These are phyloP conservation scores for Coemansia sp. DNA, from an alignment of 192 early-diverging fungal genomes.

Conservation along the genomic window DNA sequence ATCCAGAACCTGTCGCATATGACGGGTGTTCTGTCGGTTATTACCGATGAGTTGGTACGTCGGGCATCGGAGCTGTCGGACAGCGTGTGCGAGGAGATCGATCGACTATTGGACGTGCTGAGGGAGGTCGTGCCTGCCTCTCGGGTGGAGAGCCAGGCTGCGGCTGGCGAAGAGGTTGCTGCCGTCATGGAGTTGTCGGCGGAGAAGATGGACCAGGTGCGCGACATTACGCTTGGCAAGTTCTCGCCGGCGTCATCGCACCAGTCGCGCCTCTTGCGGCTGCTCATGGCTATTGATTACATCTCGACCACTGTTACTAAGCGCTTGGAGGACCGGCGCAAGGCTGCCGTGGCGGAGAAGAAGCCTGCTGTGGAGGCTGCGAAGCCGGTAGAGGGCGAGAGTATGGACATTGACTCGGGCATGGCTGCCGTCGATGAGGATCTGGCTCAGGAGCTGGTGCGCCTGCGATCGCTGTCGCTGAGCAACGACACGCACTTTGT, in stretches of 20 bases:
- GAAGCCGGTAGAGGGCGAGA: constrained; percentile 41
- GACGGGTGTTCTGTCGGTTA: constrained; percentile 64
- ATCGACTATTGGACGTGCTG: constrained; percentile 62
- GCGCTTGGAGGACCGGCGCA: constrained; percentile 39
- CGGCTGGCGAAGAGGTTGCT: constrained; percentile 25
- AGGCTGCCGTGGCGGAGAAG: constrained; percentile 12
- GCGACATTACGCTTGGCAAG: constrained; percentile 67
- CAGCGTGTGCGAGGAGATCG: constrained; percentile 67
- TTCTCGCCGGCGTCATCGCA: constrained; percentile 83
- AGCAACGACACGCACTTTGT: constrained; percentile 54
- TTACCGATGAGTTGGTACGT: constrained; percentile 76
- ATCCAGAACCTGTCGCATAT: constrained; percentile 84
- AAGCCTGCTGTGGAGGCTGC: not conserved
- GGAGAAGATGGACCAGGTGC: constrained; percentile 62
- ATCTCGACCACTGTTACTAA: constrained; percentile 44
- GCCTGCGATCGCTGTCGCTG: constrained; percentile 47
- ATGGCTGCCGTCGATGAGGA: constrained; percentile 10
- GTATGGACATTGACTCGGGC: constrained; percentile 4
- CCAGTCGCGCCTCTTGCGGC: constrained; percentile 88
- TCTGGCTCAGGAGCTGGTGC: constrained; percentile 30
- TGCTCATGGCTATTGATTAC: constrained; percentile 94
- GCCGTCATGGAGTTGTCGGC: constrained; percentile 6
- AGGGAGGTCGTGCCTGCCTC: constrained; percentile 12
- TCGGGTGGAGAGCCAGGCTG: not conserved
- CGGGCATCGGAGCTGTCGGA: constrained; percentile 69